Conservation (phyloP, 2,329 filamentous ascomycete genomes). For the Microdochium trichocladiopsis region DNA sequence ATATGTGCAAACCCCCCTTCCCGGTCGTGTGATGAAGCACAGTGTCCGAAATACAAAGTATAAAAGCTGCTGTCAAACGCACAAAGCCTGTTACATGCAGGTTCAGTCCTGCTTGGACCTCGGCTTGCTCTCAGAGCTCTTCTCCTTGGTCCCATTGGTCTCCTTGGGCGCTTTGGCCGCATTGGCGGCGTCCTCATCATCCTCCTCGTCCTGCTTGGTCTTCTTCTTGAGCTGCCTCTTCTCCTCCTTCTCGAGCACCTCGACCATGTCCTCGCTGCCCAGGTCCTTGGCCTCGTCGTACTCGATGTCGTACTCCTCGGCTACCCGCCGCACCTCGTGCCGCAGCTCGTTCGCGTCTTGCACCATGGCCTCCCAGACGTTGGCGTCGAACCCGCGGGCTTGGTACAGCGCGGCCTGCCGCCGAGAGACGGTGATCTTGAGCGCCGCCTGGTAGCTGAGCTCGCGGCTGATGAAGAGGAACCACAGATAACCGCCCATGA, state of each 20-base stretch:
- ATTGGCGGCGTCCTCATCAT: conserved; percentile 31
- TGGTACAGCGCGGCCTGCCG: conserved; percentile 74
- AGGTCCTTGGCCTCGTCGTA: conserved; percentile 77
- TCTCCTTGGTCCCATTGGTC: conserved; percentile 22
- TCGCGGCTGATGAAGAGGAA: conserved; percentile 90
- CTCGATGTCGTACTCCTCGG: conserved; percentile 82
- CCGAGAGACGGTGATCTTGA: conserved; percentile 78
- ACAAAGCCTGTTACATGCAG: too few species aligned
- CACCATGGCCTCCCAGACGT: conserved; percentile 70
- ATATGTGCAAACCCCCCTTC: too few species aligned
- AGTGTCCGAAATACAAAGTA: too few species aligned
- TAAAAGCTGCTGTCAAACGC: too few species aligned
- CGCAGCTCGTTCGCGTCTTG: conserved; percentile 73
- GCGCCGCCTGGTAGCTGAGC: conserved; percentile 76
- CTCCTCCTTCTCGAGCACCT: conserved; percentile 47
- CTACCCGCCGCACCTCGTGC: conserved; percentile 72
- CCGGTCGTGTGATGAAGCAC: too few species aligned
- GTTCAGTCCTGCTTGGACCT: background rate
- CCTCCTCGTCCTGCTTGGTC: conserved; percentile 24
- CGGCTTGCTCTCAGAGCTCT: conserved; percentile 6
- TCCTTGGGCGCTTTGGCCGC: too few species aligned
- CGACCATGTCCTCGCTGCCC: conserved; percentile 56
- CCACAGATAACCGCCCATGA: conserved; percentile 90
- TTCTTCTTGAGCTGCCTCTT: conserved; percentile 37
- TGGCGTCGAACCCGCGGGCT: conserved; percentile 65